Conservation (phyloP, 106 monocot species). For the Dactylorhiza incarnata region DNA sequence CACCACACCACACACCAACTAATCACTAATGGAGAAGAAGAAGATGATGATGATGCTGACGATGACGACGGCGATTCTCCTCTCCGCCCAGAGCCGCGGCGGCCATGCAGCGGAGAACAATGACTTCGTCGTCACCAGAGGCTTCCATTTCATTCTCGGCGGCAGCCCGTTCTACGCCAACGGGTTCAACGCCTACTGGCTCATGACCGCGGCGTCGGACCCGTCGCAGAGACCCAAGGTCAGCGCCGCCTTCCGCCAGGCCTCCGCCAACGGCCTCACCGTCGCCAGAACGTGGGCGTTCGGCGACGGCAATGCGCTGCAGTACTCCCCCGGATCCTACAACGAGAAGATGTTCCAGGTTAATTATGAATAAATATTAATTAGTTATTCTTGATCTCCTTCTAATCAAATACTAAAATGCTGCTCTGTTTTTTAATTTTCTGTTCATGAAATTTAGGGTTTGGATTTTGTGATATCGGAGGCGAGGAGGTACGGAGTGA, state of each 20-base stretch:
- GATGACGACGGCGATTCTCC: background rate
- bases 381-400: background rate
- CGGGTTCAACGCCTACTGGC: constrained; percentile 91
- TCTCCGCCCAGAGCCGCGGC: background rate
- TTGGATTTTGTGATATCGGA: constrained; percentile 67
- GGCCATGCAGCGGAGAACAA: constrained; percentile 15
- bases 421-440: background rate
- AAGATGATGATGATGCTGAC: too few species aligned
- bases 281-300: constrained; percentile 81
- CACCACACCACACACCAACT: background rate
- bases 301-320: constrained; percentile 60
- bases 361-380: background rate
- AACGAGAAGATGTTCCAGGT: constrained; percentile 80
- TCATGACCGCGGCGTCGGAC: constrained; percentile 54
- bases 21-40: too few species aligned
- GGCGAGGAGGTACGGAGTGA: constrained; percentile 40
- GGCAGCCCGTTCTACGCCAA: constrained; percentile 63
- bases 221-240: constrained; percentile 58
- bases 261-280: constrained; percentile 46
- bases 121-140: constrained; percentile 40
- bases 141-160: constrained; percentile 38
- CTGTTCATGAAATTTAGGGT: constrained; percentile 16
- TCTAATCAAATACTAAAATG: background rate
- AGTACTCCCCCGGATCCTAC: constrained; percentile 69
- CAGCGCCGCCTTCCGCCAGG: constrained; percentile 30